Evolutionary conservation across 345 rosid genomes (phyloP).

Genomic region (Noccaea bulbosa): DNA sequence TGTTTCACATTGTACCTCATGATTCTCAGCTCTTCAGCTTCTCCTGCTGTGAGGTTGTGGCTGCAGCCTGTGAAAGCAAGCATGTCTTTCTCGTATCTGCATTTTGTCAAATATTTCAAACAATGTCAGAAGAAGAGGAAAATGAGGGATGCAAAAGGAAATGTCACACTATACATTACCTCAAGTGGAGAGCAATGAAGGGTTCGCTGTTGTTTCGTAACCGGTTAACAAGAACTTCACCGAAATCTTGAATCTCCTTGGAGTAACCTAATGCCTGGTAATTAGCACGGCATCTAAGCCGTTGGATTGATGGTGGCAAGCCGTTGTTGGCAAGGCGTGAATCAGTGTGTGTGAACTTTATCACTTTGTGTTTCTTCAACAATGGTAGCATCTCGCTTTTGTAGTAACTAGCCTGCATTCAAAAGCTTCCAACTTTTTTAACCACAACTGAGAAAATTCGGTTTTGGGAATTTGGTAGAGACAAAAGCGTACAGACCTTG

Average conservation of each 20-base stretch:
- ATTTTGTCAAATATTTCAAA: conserved; percentile 12
- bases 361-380: conserved; percentile 78
- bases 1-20: conserved; percentile 86
- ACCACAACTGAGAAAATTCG: not conserved
- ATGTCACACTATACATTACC: conserved; percentile 40
- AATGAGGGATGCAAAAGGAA: not conserved
- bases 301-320: conserved; percentile 72
- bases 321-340: conserved; percentile 91
- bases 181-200: conserved; percentile 81
- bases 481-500: conserved; percentile 49
- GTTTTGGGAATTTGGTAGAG: not conserved
- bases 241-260: conserved; percentile 74
- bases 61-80: conserved; percentile 97
- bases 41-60: conserved; percentile 78
- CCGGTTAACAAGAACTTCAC: conserved; percentile 65
- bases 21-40: conserved; percentile 71
- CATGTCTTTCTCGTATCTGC: conserved; percentile 99
- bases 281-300: conserved; percentile 90
- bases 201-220: conserved; percentile 72
- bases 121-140: not conserved
- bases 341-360: conserved; percentile 89
- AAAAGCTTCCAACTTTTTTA: not conserved
- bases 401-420: conserved; percentile 89
- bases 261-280: conserved; percentile 78
- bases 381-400: conserved; percentile 67